Conservation (phyloP, 345 rosid species). For the Pugionium dolabratum region DNA sequence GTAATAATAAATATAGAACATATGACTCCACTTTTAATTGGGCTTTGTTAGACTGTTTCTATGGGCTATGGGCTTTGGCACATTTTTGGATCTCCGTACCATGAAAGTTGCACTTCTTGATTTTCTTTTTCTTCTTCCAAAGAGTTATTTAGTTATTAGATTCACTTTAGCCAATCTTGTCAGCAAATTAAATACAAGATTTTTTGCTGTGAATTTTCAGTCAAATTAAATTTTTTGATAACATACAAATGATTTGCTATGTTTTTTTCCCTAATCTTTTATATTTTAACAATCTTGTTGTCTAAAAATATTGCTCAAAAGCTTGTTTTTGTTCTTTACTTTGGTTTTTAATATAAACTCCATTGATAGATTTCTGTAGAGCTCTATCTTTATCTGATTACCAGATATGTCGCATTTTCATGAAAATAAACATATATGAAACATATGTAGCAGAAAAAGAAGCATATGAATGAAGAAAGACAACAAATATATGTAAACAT, state of each 20-base stretch:
- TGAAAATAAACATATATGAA: conserved; percentile 31
- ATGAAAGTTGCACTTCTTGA: conserved; percentile 10
- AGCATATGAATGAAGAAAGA: conserved; percentile 20
- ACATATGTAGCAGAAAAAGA: conserved; percentile 31
- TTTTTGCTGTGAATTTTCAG: too few species aligned
- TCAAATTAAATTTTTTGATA: too few species aligned
- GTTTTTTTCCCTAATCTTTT: too few species aligned
- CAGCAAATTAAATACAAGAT: too few species aligned
- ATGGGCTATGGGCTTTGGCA: conserved; percentile 1
- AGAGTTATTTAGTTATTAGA: too few species aligned
- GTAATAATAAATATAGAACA: conserved; percentile 18
- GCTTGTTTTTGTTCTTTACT: too few species aligned
- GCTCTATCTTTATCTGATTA: conserved; percentile 16
- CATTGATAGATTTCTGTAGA: conserved; percentile 4
- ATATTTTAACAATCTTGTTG: too few species aligned
- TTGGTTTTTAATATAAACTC: not conserved
- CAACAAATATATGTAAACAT: too few species aligned
- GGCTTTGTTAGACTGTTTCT: conserved; percentile 14
- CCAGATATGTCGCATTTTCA: conserved; percentile 28
- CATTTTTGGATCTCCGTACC: not conserved
- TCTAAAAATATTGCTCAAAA: too few species aligned
- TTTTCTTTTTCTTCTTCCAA: not conserved
- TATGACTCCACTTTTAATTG: conserved; percentile 15
- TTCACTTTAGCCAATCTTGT: too few species aligned
- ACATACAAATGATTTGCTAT: too few species aligned